These are phyloP conservation scores for Dactylellina parvicollis DNA, from an alignment of 2,329 filamentous ascomycete species.

Conservation along the genomic window DNA sequence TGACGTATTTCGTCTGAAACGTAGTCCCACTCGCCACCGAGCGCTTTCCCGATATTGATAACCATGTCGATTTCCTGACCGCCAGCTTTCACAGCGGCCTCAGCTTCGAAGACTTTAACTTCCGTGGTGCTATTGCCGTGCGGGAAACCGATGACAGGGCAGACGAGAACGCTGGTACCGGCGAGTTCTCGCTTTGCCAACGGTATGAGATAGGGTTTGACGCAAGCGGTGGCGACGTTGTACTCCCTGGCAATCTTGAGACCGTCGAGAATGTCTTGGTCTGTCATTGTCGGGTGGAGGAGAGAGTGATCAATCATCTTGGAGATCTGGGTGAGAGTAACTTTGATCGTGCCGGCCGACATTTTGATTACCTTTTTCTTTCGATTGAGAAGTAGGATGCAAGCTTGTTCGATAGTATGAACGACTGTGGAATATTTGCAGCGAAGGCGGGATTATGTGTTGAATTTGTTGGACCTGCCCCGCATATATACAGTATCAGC, in stretches of 20 bases:
- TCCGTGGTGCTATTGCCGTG: constrained; percentile 68
- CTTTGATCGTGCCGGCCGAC: constrained; percentile 29
- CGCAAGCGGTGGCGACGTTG: constrained; percentile 68
- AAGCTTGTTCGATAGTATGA: neutral
- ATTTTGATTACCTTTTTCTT: constrained; percentile 14
- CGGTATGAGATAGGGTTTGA: constrained; percentile 69
- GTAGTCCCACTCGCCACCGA: constrained; percentile 69
- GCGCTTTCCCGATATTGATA: constrained; percentile 70
- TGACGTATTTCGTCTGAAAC: constrained; percentile 66
- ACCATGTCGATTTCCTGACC: constrained; percentile 71
- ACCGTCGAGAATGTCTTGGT: constrained; percentile 66
- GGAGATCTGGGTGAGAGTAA: constrained; percentile 61
- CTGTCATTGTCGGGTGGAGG: constrained; percentile 71
- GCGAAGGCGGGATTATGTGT: constrained; percentile 27
- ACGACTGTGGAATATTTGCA: too few species aligned
- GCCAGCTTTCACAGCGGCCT: constrained; percentile 64
- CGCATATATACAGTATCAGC: neutral
- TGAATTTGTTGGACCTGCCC: constrained; percentile 50
- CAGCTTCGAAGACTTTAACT: constrained; percentile 68
- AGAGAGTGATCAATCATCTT: constrained; percentile 72
- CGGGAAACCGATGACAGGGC: constrained; percentile 71
- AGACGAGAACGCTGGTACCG: constrained; percentile 66
- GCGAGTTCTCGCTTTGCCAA: constrained; percentile 65
- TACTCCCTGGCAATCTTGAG: constrained; percentile 65
- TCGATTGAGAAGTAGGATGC: constrained; percentile 57